Percentiles rank a stretch among this genome's conserved stretches.
These are phyloP conservation scores for Tylopilus subfusipes DNA, from an alignment of 768 basidiomycete species.

Conservation along the genomic window DNA sequence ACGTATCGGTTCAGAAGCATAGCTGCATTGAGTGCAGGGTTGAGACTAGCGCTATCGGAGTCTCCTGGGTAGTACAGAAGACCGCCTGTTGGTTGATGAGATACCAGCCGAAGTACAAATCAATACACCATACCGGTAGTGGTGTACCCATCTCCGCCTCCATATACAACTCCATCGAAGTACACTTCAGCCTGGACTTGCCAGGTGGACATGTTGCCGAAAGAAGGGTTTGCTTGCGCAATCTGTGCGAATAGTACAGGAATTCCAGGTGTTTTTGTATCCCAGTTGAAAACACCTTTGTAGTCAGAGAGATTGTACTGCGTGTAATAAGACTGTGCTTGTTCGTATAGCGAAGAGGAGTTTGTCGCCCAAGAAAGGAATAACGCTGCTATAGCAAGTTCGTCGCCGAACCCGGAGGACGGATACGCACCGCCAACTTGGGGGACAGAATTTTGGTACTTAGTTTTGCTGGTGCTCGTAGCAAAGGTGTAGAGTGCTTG, in stretches of 20 bases:
- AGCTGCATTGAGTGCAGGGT: slow-evolving; percentile 84
- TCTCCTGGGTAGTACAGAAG: slow-evolving; percentile 80
- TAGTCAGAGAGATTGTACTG: slow-evolving; percentile 51
- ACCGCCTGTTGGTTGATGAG: slow-evolving; percentile 50
- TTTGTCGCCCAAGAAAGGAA: slow-evolving; percentile 72
- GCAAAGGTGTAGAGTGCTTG: slow-evolving; percentile 74
- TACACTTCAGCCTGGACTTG: slow-evolving; percentile 66
- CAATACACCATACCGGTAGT: slow-evolving; percentile 52
- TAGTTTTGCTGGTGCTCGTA: slow-evolving; percentile 55
- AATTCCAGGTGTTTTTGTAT: slow-evolving; percentile 73
- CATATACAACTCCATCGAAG: slow-evolving; percentile 67
- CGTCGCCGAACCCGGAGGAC: slow-evolving; percentile 71
- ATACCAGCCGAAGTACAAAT: neutral
- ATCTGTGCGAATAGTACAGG: slow-evolving; percentile 76
- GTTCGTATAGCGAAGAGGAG: slow-evolving; percentile 52
- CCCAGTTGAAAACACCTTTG: slow-evolving; percentile 82
- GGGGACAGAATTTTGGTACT: slow-evolving; percentile 72
- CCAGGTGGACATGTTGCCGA: slow-evolving; percentile 67
- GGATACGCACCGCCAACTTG: slow-evolving; percentile 59
- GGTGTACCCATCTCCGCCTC: slow-evolving; percentile 48
- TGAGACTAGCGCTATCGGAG: slow-evolving; percentile 74
- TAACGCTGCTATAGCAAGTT: slow-evolving; percentile 71
- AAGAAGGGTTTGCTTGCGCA: slow-evolving; percentile 49
- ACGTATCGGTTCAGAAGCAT: slow-evolving; percentile 80
- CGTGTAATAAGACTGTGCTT: slow-evolving; percentile 61